Percentiles rank a stretch among this genome's conserved stretches.
Conservation (phyloP, 345 rosid genomes). For the Adansonia digitata region DNA sequence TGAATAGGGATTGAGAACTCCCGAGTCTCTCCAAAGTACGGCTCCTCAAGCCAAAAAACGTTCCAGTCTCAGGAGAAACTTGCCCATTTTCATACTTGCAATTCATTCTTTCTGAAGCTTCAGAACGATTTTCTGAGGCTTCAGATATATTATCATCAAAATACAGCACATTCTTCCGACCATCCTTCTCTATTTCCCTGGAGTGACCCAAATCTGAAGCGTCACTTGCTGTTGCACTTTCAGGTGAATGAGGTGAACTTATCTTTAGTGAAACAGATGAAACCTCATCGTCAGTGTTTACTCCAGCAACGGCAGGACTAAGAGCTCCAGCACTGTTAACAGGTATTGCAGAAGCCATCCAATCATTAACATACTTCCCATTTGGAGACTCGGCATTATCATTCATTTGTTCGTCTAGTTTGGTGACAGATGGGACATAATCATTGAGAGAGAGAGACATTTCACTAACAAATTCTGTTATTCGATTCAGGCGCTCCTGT, state of each 20-base stretch:
- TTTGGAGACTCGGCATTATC: constrained; percentile 33
- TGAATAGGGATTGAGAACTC: constrained; percentile 71
- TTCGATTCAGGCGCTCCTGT: constrained; percentile 92
- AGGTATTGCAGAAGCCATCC: constrained; percentile 82
- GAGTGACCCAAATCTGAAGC: constrained; percentile 59
- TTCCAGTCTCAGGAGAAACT: constrained; percentile 61
- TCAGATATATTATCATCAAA: constrained; percentile 65
- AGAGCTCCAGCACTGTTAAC: constrained; percentile 65
- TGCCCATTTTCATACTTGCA: constrained; percentile 50
- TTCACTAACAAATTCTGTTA: constrained; percentile 75
- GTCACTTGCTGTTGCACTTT: constrained; percentile 55
- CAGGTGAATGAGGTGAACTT: constrained; percentile 62
- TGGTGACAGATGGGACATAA: constrained; percentile 36
- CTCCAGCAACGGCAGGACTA: constrained; percentile 81
- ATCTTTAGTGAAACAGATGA: constrained; percentile 39
- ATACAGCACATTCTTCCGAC: constrained; percentile 36
- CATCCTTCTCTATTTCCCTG: constrained; percentile 58
- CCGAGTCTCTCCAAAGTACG: constrained; percentile 50
- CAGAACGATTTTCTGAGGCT: constrained; percentile 56
- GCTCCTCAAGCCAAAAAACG: constrained; percentile 34
- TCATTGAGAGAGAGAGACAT: constrained; percentile 59
- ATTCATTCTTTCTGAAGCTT: constrained; percentile 42
- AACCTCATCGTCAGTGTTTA: constrained; percentile 55
- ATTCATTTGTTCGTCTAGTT: constrained; percentile 33
- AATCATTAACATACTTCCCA: constrained; percentile 42